Percentiles rank a stretch among this genome's conserved stretches.
Evolutionary conservation across 176 grass and related monocot genomes (phyloP).

Genomic region (Calamus simplicifolius): DNA sequence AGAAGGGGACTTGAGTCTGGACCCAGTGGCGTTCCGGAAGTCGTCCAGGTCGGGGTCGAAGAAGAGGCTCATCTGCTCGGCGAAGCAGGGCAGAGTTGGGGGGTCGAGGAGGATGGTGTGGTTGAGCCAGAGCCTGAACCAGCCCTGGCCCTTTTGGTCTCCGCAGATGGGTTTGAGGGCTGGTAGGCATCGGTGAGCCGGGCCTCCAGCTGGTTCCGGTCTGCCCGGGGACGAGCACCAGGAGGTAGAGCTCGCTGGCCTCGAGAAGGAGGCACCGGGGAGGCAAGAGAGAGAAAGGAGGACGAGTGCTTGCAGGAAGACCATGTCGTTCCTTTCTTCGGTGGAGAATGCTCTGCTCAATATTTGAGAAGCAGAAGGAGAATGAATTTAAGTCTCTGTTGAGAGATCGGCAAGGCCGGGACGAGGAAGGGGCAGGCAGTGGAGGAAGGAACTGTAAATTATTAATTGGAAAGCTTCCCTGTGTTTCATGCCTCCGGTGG

Average conservation of each 20-base stretch:
- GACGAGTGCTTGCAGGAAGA: too few species aligned
- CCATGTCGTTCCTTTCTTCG: too few species aligned
- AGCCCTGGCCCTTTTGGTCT: slow-evolving; percentile 28
- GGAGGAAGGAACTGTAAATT: too few species aligned
- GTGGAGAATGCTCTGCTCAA: too few species aligned
- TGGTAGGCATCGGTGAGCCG: slow-evolving; percentile 53
- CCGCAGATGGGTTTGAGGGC: slow-evolving; percentile 51
- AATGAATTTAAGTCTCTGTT: too few species aligned
- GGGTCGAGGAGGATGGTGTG: slow-evolving; percentile 50
- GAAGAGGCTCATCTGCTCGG: slow-evolving; percentile 53
- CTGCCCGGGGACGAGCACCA: slow-evolving; percentile 68
- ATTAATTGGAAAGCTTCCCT: too few species aligned
- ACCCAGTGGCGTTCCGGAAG: slow-evolving; percentile 69
- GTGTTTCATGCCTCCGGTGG: too few species aligned
- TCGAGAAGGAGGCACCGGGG: background rate
- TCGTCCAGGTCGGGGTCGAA: slow-evolving; percentile 51
- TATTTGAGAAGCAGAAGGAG: too few species aligned
- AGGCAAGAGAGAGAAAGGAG: slow-evolving; percentile 7
- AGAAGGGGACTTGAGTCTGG: slow-evolving; percentile 44
- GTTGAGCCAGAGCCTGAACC: slow-evolving; percentile 92
- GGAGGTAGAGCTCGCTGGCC: slow-evolving; percentile 37
- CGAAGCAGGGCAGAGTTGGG: slow-evolving; percentile 53
- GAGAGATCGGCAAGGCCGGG: too few species aligned
- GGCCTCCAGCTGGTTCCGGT: slow-evolving; percentile 83
- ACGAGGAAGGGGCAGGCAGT: too few species aligned